Evolutionary conservation across 2,329 filamentous ascomycete species (phyloP).

Genomic region (Phaeosphaeriaceae sp.): DNA sequence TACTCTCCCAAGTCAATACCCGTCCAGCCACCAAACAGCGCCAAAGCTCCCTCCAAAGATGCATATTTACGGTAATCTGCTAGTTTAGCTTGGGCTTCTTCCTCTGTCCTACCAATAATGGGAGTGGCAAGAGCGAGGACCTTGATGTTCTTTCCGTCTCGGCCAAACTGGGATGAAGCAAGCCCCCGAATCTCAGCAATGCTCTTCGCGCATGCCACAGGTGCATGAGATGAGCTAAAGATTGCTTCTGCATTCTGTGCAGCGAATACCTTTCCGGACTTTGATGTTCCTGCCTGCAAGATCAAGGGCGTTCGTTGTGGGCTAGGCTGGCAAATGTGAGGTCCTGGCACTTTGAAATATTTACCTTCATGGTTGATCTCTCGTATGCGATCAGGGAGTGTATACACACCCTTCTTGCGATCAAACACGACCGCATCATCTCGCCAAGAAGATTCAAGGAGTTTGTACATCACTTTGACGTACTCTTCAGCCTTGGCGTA

Average conservation of each 20-base stretch:
- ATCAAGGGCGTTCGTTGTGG: conserved; percentile 73
- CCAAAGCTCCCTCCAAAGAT: conserved; percentile 69
- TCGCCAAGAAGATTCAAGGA: conserved; percentile 71
- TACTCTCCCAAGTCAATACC: conserved; percentile 69
- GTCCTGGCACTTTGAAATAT: conserved; percentile 68
- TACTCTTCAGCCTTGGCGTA: conserved; percentile 75
- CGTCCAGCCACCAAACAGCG: conserved; percentile 77
- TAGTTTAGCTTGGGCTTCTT: conserved; percentile 70
- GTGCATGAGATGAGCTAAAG: conserved; percentile 71
- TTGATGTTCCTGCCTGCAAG: conserved; percentile 72
- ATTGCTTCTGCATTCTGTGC: conserved; percentile 75
- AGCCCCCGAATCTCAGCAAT: conserved; percentile 67
- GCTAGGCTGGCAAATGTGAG: conserved; percentile 69
- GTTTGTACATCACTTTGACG: conserved; percentile 71
- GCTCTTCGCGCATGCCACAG: conserved; percentile 65
- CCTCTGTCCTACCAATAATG: conserved; percentile 57
- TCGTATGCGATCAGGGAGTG: conserved; percentile 63
- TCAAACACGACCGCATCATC: conserved; percentile 69
- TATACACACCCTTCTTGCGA: conserved; percentile 65
- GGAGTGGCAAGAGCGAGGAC: conserved; percentile 49
- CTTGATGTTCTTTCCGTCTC: conserved; percentile 68
- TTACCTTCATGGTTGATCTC: conserved; percentile 72
- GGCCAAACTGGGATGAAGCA: conserved; percentile 59
- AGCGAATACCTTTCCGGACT: conserved; percentile 69
- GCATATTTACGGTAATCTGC: conserved; percentile 67